Evolutionary conservation across 73 alveolate genomes (phyloP).

Genomic region (Uronychia setigera): DNA sequence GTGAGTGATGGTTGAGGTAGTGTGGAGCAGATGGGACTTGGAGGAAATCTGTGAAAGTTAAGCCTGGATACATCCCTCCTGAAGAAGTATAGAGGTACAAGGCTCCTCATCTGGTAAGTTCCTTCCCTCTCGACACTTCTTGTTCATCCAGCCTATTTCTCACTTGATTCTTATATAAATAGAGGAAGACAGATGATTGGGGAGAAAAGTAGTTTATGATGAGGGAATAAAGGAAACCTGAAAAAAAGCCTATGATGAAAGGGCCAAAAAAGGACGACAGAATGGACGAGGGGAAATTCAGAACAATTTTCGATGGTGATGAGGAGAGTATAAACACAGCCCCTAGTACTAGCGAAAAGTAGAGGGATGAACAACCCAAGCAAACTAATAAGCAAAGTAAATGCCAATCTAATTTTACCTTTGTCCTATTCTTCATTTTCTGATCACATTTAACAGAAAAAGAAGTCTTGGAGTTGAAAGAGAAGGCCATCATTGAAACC

Average conservation of each 20-base stretch:
- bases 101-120: slow-evolving; percentile 9
- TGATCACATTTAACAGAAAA: too few species aligned
- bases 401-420: neutral
- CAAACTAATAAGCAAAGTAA: neutral
- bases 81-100: slow-evolving; percentile 4
- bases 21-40: slow-evolving; percentile 22
- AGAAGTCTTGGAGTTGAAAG: too few species aligned
- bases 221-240: too few species aligned
- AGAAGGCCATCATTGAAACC: too few species aligned
- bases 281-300: neutral
- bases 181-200: too few species aligned
- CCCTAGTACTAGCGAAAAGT: neutral
- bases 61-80: slow-evolving; percentile 28
- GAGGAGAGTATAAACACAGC: neutral
- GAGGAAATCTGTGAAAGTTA: slow-evolving; percentile 5
- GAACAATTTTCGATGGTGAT: neutral
- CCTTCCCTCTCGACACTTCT: neutral
- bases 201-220: too few species aligned
- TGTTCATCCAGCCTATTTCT: neutral
- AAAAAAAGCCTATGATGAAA: too few species aligned
- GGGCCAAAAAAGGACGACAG: neutral
- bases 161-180: neutral
- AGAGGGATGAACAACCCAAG: neutral
- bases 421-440: too few species aligned
- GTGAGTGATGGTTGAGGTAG: slow-evolving; percentile 4